A percentile compares a stretch with the other conserved stretches of the same genome.
Evolutionary conservation across 192 early-diverging fungal species (phyloP).

Genomic region (Mortierella claussenii): DNA sequence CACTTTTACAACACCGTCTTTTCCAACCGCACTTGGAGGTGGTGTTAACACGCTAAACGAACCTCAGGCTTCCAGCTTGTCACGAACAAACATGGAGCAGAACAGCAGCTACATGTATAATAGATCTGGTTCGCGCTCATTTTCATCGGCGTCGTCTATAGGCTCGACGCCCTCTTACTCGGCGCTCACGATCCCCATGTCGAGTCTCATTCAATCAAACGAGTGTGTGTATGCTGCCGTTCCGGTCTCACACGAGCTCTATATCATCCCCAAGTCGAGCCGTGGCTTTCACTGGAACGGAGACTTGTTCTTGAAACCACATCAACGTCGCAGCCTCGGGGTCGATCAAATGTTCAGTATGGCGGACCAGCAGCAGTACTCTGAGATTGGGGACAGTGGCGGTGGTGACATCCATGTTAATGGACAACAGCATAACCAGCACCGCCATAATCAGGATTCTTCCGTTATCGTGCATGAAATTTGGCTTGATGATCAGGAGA

Average conservation of each 20-base stretch:
- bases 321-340: slow-evolving; percentile 40
- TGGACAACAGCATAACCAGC: slow-evolving; percentile 22
- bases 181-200: neutral
- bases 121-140: slow-evolving; percentile 13
- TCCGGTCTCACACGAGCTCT: slow-evolving; percentile 32
- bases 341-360: slow-evolving; percentile 34
- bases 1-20: neutral
- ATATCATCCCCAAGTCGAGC: slow-evolving; percentile 50
- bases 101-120: neutral
- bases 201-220: slow-evolving; percentile 20
- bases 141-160: slow-evolving; percentile 4
- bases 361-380: neutral
- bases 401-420: neutral
- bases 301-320: slow-evolving; percentile 46
- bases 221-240: slow-evolving; percentile 49
- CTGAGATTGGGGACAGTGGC: slow-evolving; percentile 4
- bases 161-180: neutral
- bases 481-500: slow-evolving; percentile 32
- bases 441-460: slow-evolving; percentile 14
- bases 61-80: neutral
- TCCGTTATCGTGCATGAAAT: slow-evolving; percentile 44
- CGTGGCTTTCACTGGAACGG: slow-evolving; percentile 51
- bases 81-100: neutral
- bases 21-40: slow-evolving; percentile 3
- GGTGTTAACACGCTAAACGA: neutral